These are phyloP conservation scores for Neurospora terricola DNA, from an alignment of 495 filamentous ascomycete genomes.

Conservation along the genomic window DNA sequence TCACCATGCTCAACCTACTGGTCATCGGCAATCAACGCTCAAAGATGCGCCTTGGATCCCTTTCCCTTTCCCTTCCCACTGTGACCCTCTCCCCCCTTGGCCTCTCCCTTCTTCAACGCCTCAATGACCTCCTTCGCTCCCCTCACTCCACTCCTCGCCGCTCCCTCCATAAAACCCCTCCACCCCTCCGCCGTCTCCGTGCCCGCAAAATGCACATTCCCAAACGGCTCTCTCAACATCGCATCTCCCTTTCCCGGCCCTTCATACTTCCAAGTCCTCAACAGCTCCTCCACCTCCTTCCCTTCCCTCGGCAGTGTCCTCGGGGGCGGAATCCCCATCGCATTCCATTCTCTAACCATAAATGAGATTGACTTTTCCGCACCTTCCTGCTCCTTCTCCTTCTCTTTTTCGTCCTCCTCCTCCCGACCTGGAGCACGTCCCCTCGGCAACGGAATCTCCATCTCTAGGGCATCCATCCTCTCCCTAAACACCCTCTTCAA, in stretches of 20 bases:
- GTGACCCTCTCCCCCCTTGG: too few species aligned
- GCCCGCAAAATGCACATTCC: constrained; percentile 38
- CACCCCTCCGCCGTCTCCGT: constrained; percentile 35
- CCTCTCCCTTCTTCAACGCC: not conserved
- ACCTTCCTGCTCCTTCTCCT: not conserved
- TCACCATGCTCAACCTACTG: too few species aligned
- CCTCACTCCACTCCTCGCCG: constrained; percentile 26
- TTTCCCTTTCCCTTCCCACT: not conserved
- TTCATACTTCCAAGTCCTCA: not conserved
- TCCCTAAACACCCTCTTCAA: constrained; percentile 1
- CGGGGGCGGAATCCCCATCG: not conserved
- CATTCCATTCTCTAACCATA: not conserved
- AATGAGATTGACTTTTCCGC: not conserved
- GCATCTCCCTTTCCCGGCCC: constrained; percentile 10
- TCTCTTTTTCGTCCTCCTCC: not conserved
- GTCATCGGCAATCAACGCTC: too few species aligned
- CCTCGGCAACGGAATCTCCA: not conserved
- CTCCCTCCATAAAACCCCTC: constrained; percentile 44
- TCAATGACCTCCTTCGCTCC: constrained; percentile 28
- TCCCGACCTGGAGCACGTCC: not conserved
- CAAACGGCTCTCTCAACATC: constrained; percentile 15
- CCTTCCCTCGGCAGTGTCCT: not conserved
- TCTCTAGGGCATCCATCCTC: not conserved
- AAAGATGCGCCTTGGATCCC: not conserved
- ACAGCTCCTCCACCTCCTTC: not conserved